Conservation (phyloP, 2,329 filamentous ascomycete species). For the Ophiostoma ulmi region DNA sequence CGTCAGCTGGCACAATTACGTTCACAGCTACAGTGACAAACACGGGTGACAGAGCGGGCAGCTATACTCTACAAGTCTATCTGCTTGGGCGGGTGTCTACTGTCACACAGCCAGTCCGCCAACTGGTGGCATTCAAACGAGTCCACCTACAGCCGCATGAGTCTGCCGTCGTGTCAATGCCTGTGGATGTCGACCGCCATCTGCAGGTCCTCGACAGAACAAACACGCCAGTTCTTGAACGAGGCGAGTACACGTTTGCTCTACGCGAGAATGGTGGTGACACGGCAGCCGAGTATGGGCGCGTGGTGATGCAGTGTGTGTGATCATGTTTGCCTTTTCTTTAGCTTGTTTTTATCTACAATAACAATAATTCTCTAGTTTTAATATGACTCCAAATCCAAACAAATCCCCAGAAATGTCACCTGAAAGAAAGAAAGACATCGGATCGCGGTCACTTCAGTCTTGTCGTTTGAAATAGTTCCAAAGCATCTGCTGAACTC, state of each 20-base stretch:
- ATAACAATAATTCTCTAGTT: neutral
- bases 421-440: neutral
- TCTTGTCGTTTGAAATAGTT: neutral
- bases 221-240: neutral
- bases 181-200: conserved; percentile 12
- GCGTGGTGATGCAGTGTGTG: neutral
- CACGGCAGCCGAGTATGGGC: neutral
- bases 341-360: neutral
- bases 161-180: neutral
- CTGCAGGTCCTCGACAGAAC: conserved; percentile 12
- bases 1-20: neutral
- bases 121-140: conserved; percentile 14
- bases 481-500: neutral
- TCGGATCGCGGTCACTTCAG: neutral
- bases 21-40: neutral
- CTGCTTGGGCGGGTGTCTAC: conserved; percentile 2
- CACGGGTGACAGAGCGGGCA: conserved; percentile 1
- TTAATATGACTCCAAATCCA: neutral
- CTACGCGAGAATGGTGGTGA: conserved; percentile 1
- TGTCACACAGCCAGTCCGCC: conserved; percentile 11
- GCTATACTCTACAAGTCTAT: conserved; percentile 15
- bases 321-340: neutral
- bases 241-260: neutral
- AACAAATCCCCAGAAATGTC: neutral
- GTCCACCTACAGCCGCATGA: neutral